Conservation (phyloP, 495 filamentous ascomycete species). For the Tuber umbilicatum region DNA sequence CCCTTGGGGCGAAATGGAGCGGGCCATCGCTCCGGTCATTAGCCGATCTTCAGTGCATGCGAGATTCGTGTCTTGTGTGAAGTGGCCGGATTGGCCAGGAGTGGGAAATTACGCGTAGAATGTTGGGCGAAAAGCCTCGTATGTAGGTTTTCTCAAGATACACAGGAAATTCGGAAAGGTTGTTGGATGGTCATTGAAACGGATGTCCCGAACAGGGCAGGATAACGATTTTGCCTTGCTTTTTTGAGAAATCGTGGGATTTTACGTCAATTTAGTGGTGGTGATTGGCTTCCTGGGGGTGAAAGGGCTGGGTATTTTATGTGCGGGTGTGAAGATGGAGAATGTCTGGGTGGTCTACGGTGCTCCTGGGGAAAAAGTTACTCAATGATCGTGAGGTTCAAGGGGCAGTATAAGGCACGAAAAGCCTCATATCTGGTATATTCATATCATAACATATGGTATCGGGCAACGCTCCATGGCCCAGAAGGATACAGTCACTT, state of each 20-base stretch:
- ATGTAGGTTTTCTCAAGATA: background rate
- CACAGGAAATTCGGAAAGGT: background rate
- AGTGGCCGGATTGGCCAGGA: background rate
- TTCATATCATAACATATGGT: background rate
- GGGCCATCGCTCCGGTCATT: background rate
- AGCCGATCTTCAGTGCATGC: constrained; percentile 1
- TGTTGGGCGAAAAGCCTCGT: background rate
- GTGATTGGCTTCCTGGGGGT: background rate
- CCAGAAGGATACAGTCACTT: background rate
- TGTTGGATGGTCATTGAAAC: background rate
- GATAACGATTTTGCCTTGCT: background rate
- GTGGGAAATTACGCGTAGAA: background rate
- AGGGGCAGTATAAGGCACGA: background rate
- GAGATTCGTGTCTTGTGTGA: background rate
- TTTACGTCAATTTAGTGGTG: background rate
- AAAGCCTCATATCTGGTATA: background rate
- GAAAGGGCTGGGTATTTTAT: background rate
- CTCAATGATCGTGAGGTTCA: background rate
- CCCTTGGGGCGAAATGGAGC: background rate
- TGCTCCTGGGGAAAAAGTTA: background rate
- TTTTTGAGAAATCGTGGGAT: background rate
- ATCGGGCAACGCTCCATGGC: background rate
- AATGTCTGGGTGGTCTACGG: background rate
- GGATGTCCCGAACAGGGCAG: background rate
- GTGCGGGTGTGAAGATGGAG: background rate